These are phyloP conservation scores for Salmacisia buchloeana DNA, from an alignment of 1,284 basidiomycete genomes.

Conservation along the genomic window DNA sequence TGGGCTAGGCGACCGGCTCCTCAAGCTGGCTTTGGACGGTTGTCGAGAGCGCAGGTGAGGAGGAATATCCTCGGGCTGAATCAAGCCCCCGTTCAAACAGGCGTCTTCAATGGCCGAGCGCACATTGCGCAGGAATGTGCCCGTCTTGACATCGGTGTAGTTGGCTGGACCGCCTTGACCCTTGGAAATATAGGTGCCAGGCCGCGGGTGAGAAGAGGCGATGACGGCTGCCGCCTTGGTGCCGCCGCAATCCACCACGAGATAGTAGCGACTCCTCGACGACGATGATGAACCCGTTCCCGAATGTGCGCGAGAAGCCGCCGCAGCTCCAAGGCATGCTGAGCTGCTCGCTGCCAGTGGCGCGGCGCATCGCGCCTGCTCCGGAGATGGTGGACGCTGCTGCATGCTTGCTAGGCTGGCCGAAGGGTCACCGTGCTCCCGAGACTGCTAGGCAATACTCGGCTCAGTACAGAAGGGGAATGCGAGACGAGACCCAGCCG, in stretches of 20 bases:
- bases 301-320: no score
- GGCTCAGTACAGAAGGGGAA: no score
- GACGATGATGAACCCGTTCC: background rate
- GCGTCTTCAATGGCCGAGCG: slow-evolving; percentile 12
- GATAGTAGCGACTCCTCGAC: slow-evolving; percentile 13
- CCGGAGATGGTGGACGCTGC: no score
- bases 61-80: background rate
- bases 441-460: no score
- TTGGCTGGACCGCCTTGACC: slow-evolving; percentile 27
- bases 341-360: no score
- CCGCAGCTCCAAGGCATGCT: no score
- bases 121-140: slow-evolving; percentile 15
- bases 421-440: no score
- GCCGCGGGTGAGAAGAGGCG: slow-evolving; percentile 4
- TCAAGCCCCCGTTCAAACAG: background rate
- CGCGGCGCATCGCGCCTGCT: no score
- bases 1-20: no score
- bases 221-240: slow-evolving; percentile 26
- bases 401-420: no score
- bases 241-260: slow-evolving; percentile 35
- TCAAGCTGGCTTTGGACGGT: no score
- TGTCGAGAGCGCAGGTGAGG: background rate
- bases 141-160: slow-evolving; percentile 17
- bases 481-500: no score
- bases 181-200: slow-evolving; percentile 16